Conservation (phyloP, 306 rosid species). For the Prunus kanzakura region DNA sequence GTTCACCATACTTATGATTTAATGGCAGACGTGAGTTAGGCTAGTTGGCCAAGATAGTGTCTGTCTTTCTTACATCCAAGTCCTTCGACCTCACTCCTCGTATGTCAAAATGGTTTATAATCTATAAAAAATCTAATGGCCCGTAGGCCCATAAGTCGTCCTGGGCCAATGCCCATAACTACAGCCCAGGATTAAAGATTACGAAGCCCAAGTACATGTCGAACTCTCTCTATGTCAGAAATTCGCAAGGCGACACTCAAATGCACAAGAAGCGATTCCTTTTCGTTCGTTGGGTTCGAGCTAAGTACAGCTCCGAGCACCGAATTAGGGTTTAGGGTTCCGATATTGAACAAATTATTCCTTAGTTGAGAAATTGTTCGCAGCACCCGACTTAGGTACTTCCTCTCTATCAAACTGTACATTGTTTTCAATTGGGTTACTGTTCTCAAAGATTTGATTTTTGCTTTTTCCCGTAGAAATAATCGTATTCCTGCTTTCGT, state of each 20-base stretch:
- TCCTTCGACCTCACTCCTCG: no score
- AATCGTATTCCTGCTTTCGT: background rate
- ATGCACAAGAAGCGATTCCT: background rate
- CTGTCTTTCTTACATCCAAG: no score
- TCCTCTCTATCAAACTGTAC: background rate
- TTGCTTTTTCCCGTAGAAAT: background rate
- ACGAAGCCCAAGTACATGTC: background rate
- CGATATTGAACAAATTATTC: background rate
- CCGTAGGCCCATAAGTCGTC: background rate
- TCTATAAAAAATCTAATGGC: background rate
- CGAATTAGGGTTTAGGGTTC: conserved; percentile 23
- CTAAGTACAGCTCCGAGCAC: background rate
- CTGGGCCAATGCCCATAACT: background rate
- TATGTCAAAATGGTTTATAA: no score
- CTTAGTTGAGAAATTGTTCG: background rate
- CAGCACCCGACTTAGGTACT: background rate
- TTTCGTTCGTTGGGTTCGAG: background rate
- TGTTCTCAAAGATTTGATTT: background rate
- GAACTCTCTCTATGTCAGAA: background rate
- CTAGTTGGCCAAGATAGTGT: rapidly evolving
- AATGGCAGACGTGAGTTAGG: no score
- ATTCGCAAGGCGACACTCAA: background rate
- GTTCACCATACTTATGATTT: no score
- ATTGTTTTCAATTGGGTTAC: background rate
- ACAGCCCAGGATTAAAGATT: background rate